Base-by-base conservation (phyloP, 1,284 basidiomycete genomes). In the Marasmius oreades region DNA sequence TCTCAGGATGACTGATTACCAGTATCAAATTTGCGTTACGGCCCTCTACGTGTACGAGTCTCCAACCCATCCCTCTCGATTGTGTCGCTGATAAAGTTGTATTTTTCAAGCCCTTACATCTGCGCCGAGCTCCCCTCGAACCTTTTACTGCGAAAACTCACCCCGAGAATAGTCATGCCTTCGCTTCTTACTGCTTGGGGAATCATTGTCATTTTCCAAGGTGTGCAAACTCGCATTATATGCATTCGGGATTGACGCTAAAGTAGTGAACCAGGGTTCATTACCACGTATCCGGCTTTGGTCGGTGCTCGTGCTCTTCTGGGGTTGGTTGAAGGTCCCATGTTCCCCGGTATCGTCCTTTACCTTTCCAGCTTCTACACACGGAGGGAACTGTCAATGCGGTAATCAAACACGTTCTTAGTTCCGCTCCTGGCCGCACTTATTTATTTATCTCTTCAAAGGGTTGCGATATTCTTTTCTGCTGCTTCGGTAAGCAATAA, bases 341-440 rank as follows among this genome's bases (percentile, higher is more conserved):
- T 84, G 60, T 78, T 82, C 55, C 83, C 84, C 8, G 82, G 80
- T 0, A 75, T 84, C 42, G 75, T 78, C 14, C 69, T 85, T 1
- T 85, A 82, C 66, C 73, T 78, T 31, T 82, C 73, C 0, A 71
- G 65, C 26, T 78, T 86, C 71, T 83, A 81, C 65, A 75, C 82
- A 36, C 71, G 85, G 39, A 63, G 74, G 62, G 74, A 77, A 63
- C 64, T 85, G 20, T 78, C 83, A 53, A 62, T 81, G 53, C 77
- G 78, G 77, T 76, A 64, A 55, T 73, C 11, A 18, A 8, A 20
- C 5, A 47, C 8, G 47, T 6, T 31, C 54, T 43, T 44, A 51
- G 14, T 50, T 52, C 16, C 42, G n/a, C 36, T 23, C 23, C 50
- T 59, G 36, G n/a, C n/a, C n/a, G n/a, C n/a, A n/a, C n/a, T 53